phyloP scores from a whole-genome alignment of 345 rosid genomes.

The Lepidium africanum region DNA sequence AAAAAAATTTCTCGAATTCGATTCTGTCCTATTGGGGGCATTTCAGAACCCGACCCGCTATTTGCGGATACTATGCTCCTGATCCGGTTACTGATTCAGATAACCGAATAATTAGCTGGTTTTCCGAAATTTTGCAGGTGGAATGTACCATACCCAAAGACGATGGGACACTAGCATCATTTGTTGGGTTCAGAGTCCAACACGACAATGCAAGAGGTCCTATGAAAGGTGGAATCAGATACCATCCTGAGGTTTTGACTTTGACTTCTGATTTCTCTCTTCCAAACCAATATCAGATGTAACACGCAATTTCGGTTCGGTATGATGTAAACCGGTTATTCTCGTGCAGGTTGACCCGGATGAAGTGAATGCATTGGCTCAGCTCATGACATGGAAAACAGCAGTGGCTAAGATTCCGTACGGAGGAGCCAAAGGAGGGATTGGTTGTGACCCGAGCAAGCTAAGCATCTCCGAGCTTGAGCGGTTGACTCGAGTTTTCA shows the following conservation, averaged over 20 bases:
- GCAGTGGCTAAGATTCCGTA: conserved; percentile 55
- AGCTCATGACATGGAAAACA: conserved; percentile 65
- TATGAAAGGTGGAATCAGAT: conserved; percentile 47
- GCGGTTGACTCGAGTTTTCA: conserved; percentile 50
- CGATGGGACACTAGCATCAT: conserved; percentile 73
- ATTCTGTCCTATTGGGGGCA: not conserved
- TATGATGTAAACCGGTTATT: not conserved
- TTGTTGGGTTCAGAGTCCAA: conserved; percentile 81
- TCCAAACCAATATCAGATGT: not conserved
- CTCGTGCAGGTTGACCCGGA: conserved; percentile 46
- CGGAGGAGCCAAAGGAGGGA: conserved; percentile 68
- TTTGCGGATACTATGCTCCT: not conserved
- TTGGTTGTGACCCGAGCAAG: conserved; percentile 44
- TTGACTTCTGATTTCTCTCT: not conserved
- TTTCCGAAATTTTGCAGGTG: conserved; percentile 37
- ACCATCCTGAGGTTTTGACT: conserved; percentile 36
- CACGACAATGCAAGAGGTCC: conserved; percentile 94
- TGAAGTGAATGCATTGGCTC: conserved; percentile 60
- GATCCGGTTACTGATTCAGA: not conserved
- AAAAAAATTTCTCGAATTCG: not conserved
- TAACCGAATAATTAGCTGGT: conserved; percentile 3
- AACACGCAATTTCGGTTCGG: not conserved
- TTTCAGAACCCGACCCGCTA: not conserved
- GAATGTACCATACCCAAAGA: conserved; percentile 85
- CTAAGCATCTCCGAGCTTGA: conserved; percentile 43